Percentiles rank a stretch among this genome's conserved stretches.
These are phyloP conservation scores for Lizonia empirigonia DNA, from an alignment of 2,329 filamentous ascomycete genomes.

Conservation along the genomic window DNA sequence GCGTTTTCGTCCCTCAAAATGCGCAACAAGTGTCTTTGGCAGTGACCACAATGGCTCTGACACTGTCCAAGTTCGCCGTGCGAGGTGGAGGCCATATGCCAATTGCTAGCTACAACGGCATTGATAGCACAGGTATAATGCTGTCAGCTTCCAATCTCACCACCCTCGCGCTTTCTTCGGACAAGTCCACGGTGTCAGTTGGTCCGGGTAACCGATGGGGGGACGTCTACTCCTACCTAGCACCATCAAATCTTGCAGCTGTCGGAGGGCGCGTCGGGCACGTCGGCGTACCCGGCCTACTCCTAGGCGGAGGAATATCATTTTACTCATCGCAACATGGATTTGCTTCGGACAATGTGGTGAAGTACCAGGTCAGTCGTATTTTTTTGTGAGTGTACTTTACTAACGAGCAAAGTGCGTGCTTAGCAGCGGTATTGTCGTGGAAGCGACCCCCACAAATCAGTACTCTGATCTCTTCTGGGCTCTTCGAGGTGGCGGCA, in stretches of 20 bases:
- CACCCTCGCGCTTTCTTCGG: constrained; percentile 26
- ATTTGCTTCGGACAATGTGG: constrained; percentile 28
- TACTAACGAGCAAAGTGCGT: constrained; percentile 25
- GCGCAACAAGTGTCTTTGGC: constrained; percentile 26
- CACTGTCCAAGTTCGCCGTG: constrained; percentile 25
- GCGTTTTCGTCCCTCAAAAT: constrained; percentile 27
- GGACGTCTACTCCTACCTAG: constrained; percentile 36
- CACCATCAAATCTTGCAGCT: constrained; percentile 27
- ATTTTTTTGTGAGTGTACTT: neutral
- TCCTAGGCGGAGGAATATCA: constrained; percentile 35
- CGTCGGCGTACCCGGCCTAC: constrained; percentile 39
- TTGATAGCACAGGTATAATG: constrained; percentile 25
- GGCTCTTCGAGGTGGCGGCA: constrained; percentile 38
- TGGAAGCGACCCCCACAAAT: constrained; percentile 26
- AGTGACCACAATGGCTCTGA: constrained; percentile 21
- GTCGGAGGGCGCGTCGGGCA: constrained; percentile 37
- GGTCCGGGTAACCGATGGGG: constrained; percentile 41
- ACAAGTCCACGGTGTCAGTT: constrained; percentile 30
- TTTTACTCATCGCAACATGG: constrained; percentile 29
- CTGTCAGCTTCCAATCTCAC: constrained; percentile 27
- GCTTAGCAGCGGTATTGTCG: constrained; percentile 30
- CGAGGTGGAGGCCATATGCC: constrained; percentile 35
- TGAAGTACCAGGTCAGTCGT: constrained; percentile 26
- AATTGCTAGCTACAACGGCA: constrained; percentile 24
- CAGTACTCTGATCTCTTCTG: constrained; percentile 41